Base-by-base conservation (phyloP, 2,329 filamentous ascomycete species). In the Metarhizium robertsii region DNA sequence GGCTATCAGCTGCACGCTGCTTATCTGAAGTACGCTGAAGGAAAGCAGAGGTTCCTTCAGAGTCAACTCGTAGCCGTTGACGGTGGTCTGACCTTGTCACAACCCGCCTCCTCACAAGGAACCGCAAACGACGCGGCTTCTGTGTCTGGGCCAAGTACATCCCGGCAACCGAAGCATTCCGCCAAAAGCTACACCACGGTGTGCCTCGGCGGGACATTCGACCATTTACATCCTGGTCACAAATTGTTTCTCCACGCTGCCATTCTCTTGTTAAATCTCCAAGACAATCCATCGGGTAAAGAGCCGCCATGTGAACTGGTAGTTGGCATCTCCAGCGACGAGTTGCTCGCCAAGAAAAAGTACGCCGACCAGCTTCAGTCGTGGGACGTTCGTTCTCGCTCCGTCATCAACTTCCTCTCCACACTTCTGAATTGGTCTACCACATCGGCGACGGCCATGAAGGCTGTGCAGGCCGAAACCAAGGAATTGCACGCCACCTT, bases 211-310 rank as follows among this genome's bases (percentile, higher is more conserved):
- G 94, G 94, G 10, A 99, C 94, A 0, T 99, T 97, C 71, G 94
- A 99, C 69, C 91, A 97, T 71, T 80, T 99, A 25, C 94, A 99
- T 67, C 85, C 89, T 4, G 94, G 94, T 6, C 94, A 99, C 75
- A 99, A 97, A 72, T 78, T 97, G n/a, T 80, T 99, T 20, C 81
- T 99, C 20, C 91, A 92, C n/a, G 92, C 92, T 58, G 89, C 88
- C 0, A 82, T 86, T 0, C 81, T 96, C 55, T 79, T 90, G 8
- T 43, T 58, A 43, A 45, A 53, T 32, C n/a, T 40, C 0, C 8
- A 14, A 43, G 45, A 53, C 10, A n/a, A 36, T n/a, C 14, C 16
- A 8, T 13, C 29, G 1, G 42, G 4, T n/a, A 14, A 46, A 7
- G 42, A 10, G 1, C 11, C 16, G 34, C 72, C 75, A 25, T 80